phyloP scores from a whole-genome alignment of 768 basidiomycete genomes.

The Rhizopogon vulgaris region DNA sequence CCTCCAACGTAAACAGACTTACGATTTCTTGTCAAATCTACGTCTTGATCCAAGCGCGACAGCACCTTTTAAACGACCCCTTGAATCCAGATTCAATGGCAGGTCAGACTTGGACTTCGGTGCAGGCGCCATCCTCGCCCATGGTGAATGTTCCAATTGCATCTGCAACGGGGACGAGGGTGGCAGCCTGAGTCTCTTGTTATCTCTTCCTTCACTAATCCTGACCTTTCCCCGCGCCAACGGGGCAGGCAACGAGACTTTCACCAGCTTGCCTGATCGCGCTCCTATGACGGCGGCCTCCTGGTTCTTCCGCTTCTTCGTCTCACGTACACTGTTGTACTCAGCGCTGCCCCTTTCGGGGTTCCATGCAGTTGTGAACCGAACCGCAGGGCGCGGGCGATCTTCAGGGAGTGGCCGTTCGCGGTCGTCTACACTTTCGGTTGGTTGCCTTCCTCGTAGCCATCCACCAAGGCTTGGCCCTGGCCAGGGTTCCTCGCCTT shows the following conservation, averaged over 20 bases:
- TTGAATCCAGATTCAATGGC: slow-evolving; percentile 17
- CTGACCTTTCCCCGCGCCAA: slow-evolving; percentile 20
- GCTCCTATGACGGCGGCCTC: slow-evolving; percentile 6
- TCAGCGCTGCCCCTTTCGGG: neutral
- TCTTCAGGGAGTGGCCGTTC: slow-evolving; percentile 3
- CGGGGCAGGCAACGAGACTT: neutral
- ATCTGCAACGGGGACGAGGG: neutral
- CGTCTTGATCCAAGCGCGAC: slow-evolving; percentile 23
- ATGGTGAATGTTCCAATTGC: neutral
- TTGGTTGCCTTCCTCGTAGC: slow-evolving; percentile 3
- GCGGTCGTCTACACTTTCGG: neutral
- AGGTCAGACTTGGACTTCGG: neutral
- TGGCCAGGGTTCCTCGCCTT: slow-evolving; percentile 2
- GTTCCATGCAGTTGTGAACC: neutral
- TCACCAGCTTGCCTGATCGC: slow-evolving; percentile 5
- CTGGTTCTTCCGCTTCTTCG: slow-evolving; percentile 6
- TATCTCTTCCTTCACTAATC: slow-evolving; percentile 1
- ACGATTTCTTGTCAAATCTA: slow-evolving; percentile 26
- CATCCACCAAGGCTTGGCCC: slow-evolving; percentile 4
- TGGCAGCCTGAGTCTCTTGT: neutral
- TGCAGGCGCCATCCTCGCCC: neutral
- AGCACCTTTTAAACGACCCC: slow-evolving; percentile 17
- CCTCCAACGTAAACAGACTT: neutral
- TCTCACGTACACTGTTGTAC: slow-evolving; percentile 1
- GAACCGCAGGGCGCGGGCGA: neutral